Conservation (phyloP, 169 alveolate species). For the Cryptosporidium ryanae region DNA sequence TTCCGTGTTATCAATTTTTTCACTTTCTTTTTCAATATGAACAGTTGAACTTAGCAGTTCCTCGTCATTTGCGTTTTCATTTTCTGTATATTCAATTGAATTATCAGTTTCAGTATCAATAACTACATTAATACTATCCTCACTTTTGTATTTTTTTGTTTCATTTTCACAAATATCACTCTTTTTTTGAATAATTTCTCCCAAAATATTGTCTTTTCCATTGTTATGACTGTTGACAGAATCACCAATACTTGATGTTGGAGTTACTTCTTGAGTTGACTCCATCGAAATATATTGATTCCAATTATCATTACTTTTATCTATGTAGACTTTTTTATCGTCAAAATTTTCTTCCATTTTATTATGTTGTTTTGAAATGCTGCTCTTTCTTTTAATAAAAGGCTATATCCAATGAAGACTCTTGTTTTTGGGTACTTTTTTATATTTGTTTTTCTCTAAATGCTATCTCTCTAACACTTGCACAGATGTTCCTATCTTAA, state of each 20-base stretch:
- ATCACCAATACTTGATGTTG: constrained; percentile 60
- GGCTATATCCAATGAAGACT: no score
- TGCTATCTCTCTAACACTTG: background rate
- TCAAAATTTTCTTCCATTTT: constrained; percentile 51
- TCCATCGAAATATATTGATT: constrained; percentile 49
- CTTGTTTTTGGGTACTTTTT: background rate
- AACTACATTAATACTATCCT: background rate
- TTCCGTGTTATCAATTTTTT: background rate
- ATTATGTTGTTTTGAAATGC: background rate
- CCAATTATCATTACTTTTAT: constrained; percentile 30
- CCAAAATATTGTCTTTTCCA: background rate
- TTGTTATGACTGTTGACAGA: background rate
- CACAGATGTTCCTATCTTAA: background rate
- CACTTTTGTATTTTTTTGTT: background rate
- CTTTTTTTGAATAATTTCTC: background rate
- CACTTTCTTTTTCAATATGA: background rate
- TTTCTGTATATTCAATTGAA: constrained; percentile 1
- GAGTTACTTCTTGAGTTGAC: constrained; percentile 61
- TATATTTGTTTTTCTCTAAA: background rate
- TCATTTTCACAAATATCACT: background rate
- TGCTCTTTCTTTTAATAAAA: no score
- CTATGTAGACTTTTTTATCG: constrained; percentile 15
- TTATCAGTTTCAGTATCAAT: constrained; percentile 11
- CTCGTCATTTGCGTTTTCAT: background rate
- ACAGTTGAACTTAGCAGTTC: no score